phyloP scores from a whole-genome alignment of 257 asterid genomes.

The Penstemon newberryi region DNA sequence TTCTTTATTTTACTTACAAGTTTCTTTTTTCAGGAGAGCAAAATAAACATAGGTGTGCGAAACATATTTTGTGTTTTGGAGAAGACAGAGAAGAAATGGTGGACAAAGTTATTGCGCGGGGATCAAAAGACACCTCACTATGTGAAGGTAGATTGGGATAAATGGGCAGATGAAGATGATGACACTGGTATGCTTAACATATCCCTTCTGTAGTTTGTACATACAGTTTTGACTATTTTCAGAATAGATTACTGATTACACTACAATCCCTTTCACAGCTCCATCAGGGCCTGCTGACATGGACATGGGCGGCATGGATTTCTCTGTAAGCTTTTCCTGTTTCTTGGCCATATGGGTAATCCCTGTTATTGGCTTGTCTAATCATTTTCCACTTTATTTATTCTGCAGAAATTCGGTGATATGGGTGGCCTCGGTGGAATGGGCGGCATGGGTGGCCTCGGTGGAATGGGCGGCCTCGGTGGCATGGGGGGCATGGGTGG shows the following conservation, averaged over 20 bases:
- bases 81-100: slow-evolving; percentile 81
- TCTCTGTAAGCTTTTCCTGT: slow-evolving; percentile 47
- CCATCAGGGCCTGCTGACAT: neutral
- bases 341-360: neutral
- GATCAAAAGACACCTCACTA: slow-evolving; percentile 59
- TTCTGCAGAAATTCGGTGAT: slow-evolving; percentile 67
- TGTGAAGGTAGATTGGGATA: slow-evolving; percentile 85
- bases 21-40: slow-evolving; percentile 59
- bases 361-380: slow-evolving; percentile 3
- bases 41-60: slow-evolving; percentile 46
- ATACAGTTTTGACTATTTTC: neutral
- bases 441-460: slow-evolving; percentile 35
- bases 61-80: slow-evolving; percentile 56
- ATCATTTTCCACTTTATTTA: slow-evolving; percentile 17
- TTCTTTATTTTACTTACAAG: neutral
- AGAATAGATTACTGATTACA: neutral
- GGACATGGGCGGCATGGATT: slow-evolving; percentile 42
- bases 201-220: neutral
- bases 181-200: slow-evolving; percentile 33
- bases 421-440: slow-evolving; percentile 31
- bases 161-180: slow-evolving; percentile 86
- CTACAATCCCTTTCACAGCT: neutral
- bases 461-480: slow-evolving; percentile 28
- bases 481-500: slow-evolving; percentile 34
- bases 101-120: slow-evolving; percentile 64